phyloP scores from a whole-genome alignment of 805 yeast genomes.

The Candida fluviatilis region DNA sequence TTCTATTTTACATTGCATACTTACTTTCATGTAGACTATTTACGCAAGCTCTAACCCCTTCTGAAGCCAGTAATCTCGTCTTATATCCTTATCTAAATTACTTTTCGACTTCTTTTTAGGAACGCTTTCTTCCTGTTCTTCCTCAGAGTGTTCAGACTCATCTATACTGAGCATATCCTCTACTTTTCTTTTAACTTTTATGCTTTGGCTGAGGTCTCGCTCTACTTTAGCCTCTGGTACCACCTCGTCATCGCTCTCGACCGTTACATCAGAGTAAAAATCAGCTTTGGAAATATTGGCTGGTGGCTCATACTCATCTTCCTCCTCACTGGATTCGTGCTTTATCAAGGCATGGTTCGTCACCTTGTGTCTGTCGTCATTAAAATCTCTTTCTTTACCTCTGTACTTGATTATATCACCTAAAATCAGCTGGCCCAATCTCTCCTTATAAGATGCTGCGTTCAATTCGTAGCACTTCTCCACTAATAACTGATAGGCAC shows the following conservation, averaged over 20 bases:
- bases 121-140: constrained; percentile 8
- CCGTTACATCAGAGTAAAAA: constrained; percentile 42
- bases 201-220: constrained; percentile 6
- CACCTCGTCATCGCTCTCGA: constrained; percentile 22
- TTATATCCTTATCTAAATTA: constrained; percentile 28
- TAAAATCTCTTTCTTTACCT: constrained; percentile 73
- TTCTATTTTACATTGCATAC: background rate
- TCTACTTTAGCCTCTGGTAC: constrained; percentile 5
- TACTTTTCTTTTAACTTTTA: constrained; percentile 11
- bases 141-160: constrained; percentile 12
- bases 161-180: constrained; percentile 20
- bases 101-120: constrained; percentile 12
- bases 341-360: constrained; percentile 52
- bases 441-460: constrained; percentile 56
- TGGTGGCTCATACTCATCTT: constrained; percentile 25
- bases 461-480: constrained; percentile 74
- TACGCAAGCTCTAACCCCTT: constrained; percentile 34
- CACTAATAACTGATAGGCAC: constrained; percentile 75
- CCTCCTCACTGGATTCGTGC: constrained; percentile 13
- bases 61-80: constrained; percentile 39
- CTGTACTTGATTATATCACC: constrained; percentile 75
- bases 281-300: constrained; percentile 36
- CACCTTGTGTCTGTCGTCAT: constrained; percentile 65
- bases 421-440: constrained; percentile 68
- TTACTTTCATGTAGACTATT: background rate